Percentiles rank a stretch among this genome's conserved stretches.
Evolutionary conservation across 257 asterid species (phyloP).

Genomic region (Nicotiana tabacum): DNA sequence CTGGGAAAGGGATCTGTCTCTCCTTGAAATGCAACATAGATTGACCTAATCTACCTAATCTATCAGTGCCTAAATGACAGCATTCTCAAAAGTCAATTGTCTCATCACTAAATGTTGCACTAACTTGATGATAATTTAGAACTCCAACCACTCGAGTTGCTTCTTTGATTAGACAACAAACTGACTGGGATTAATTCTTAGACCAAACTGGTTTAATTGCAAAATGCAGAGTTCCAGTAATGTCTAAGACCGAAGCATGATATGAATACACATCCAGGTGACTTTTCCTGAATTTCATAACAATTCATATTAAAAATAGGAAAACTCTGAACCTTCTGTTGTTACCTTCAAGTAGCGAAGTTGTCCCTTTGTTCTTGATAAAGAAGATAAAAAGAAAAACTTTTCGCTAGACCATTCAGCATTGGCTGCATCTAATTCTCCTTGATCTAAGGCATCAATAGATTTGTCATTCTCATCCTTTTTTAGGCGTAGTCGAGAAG

Average conservation of each 20-base stretch:
- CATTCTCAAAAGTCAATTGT: too few relatives aligned
- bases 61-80: too few relatives aligned
- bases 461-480: conserved; percentile 73
- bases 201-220: not conserved
- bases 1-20: too few relatives aligned
- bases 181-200: not conserved
- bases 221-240: not conserved
- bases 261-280: not conserved
- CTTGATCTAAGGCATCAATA: conserved; percentile 72
- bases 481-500: conserved; percentile 77
- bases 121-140: too few relatives aligned
- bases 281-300: not conserved
- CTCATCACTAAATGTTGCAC: too few relatives aligned
- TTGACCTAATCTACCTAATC: too few relatives aligned
- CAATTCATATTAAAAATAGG: not conserved
- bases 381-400: conserved; percentile 61
- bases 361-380: conserved; percentile 82
- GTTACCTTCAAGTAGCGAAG: conserved; percentile 93
- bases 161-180: not conserved
- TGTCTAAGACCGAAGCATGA: not conserved
- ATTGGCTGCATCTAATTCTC: conserved; percentile 77
- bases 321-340: conserved; percentile 1
- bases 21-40: too few relatives aligned
- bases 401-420: conserved; percentile 84
- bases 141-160: too few relatives aligned